Conservation (phyloP, 805 yeast genomes). For the Ogataea methanolica region DNA sequence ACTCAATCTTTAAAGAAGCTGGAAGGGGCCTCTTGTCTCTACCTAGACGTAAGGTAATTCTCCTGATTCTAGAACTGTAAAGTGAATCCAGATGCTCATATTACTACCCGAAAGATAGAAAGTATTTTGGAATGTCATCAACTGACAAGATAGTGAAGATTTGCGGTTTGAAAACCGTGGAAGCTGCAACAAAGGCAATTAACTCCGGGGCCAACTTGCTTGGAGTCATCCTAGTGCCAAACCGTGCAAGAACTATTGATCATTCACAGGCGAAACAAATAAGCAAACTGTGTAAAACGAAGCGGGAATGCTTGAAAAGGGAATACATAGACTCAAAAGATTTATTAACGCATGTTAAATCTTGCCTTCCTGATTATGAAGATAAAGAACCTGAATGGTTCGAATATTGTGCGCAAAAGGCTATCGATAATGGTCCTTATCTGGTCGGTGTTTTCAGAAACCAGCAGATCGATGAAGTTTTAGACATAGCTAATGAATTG, state of each 20-base stretch:
- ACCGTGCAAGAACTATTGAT: constrained; percentile 65
- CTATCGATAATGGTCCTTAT: constrained; percentile 49
- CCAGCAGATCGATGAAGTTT: constrained; percentile 64
- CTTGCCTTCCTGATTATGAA: constrained; percentile 1
- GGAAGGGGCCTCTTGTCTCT: no score
- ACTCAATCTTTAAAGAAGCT: no score
- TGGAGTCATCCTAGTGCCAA: constrained; percentile 87
- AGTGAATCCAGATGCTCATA: no score
- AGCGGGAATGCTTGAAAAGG: constrained; percentile 15
- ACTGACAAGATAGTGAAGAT: constrained; percentile 57
- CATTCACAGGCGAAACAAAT: constrained; percentile 42
- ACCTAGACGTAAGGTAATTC: no score
- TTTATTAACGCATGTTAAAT: constrained; percentile 22
- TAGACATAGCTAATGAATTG: constrained; percentile 36
- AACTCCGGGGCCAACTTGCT: constrained; percentile 68
- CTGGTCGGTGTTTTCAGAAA: constrained; percentile 90
- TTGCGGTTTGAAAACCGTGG: constrained; percentile 71
- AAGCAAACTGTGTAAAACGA: constrained; percentile 27
- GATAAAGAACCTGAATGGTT: constrained; percentile 31
- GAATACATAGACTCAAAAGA: constrained; percentile 20
- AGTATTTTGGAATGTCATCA: constrained; percentile 4
- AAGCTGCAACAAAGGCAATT: constrained; percentile 70
- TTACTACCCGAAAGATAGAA: neutral
- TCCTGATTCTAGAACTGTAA: no score
- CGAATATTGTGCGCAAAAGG: constrained; percentile 19